A percentile compares a stretch with the other conserved stretches of the same genome.
Conservation (phyloP, 805 yeast genomes). For the Lachancea dasiensis region DNA sequence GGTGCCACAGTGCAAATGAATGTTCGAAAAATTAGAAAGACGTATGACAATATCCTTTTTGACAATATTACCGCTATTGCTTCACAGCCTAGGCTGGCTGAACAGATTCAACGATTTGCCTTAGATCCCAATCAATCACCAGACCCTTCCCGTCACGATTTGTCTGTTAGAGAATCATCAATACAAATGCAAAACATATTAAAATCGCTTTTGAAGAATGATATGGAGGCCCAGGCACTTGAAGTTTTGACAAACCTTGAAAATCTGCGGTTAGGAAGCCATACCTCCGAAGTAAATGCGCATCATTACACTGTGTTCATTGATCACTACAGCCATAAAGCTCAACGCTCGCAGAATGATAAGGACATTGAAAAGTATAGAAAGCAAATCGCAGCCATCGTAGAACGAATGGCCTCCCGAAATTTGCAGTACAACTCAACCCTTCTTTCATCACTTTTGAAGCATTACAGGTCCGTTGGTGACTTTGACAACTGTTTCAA, state of each 20-base stretch:
- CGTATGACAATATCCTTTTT: conserved; percentile 16
- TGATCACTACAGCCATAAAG: conserved; percentile 25
- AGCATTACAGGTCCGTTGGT: conserved; percentile 27
- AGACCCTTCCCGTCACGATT: conserved; percentile 9
- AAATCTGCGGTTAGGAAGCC: too few species aligned
- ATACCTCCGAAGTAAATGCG: conserved; percentile 29
- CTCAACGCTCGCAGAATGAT: not conserved
- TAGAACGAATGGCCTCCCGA: conserved; percentile 29
- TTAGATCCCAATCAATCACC: conserved; percentile 2
- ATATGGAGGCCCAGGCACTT: conserved; percentile 28
- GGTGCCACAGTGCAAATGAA: conserved; percentile 17
- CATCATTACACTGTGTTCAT: conserved; percentile 39
- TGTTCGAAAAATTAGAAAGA: conserved; percentile 16
- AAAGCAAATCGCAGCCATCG: conserved; percentile 26
- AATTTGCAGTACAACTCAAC: conserved; percentile 32
- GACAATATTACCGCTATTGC: conserved; percentile 16
- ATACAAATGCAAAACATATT: conserved; percentile 26
- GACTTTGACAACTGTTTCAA: conserved; percentile 30
- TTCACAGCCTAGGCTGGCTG: conserved; percentile 15
- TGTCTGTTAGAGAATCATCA: conserved; percentile 11
- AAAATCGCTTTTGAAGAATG: conserved; percentile 20
- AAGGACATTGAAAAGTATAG: not conserved
- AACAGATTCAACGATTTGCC: conserved; percentile 16
- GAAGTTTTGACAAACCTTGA: conserved; percentile 33
- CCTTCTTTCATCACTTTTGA: conserved; percentile 36